Evolutionary conservation across 352 stramenopile genomes (phyloP).

Genomic region (Pythium monospermum): DNA sequence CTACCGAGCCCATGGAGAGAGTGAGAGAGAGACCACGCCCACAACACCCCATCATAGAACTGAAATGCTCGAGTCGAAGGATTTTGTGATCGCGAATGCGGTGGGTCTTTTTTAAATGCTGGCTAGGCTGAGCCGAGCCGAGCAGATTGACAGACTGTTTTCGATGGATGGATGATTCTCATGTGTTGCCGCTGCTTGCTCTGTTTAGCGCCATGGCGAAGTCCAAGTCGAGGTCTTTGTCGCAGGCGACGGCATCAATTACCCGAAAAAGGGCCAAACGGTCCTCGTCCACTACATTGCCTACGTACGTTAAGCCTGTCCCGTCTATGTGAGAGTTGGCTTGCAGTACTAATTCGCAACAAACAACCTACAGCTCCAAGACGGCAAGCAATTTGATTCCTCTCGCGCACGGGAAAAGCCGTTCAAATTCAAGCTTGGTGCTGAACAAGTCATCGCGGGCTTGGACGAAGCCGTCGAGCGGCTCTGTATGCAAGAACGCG

Average conservation of each 20-base stretch:
- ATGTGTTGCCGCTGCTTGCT: not conserved
- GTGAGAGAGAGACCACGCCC: too few relatives aligned
- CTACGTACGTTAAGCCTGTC: conserved; percentile 42
- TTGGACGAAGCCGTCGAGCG: conserved; percentile 79
- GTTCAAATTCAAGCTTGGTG: conserved; percentile 88
- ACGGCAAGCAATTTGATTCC: conserved; percentile 75
- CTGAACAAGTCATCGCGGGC: conserved; percentile 86
- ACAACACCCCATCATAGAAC: too few relatives aligned
- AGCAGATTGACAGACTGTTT: too few relatives aligned
- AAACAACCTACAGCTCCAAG: conserved; percentile 63
- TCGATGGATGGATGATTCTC: too few relatives aligned
- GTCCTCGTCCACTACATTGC: conserved; percentile 87
- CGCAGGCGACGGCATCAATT: conserved; percentile 88
- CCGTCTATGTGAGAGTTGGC: not conserved
- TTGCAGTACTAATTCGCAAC: not conserved
- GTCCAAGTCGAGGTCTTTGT: conserved; percentile 88
- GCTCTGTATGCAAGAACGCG: conserved; percentile 81
- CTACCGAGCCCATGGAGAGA: too few relatives aligned
- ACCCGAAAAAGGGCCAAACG: conserved; percentile 82
- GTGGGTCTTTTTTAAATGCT: conserved; percentile 19
- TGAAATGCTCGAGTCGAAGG: conserved; percentile 54
- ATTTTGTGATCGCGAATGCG: conserved; percentile 51
- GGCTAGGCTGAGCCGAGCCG: not conserved
- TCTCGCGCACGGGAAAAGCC: conserved; percentile 75
- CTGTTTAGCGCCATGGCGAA: conserved; percentile 46